phyloP scores from a whole-genome alignment of 2,329 filamentous ascomycete genomes.

The Pyrenophora seminiperda region DNA sequence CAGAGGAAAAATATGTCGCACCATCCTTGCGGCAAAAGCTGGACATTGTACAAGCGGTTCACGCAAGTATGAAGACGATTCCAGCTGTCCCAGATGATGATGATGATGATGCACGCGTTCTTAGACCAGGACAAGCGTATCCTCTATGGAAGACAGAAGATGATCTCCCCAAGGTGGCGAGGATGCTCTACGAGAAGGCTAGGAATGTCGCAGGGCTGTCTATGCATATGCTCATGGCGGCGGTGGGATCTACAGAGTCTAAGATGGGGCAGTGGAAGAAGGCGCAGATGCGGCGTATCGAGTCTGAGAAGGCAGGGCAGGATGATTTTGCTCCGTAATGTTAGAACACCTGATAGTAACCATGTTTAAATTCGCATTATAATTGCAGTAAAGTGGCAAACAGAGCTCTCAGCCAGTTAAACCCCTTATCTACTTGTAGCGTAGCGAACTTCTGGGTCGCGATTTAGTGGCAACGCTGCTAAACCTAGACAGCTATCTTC shows the following conservation, averaged over 20 bases:
- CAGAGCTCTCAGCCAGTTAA: too few relatives aligned
- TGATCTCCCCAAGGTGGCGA: conserved; percentile 54
- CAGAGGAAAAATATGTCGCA: conserved; percentile 24
- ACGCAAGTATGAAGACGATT: conserved; percentile 49
- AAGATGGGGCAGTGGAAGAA: conserved; percentile 35
- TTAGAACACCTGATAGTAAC: too few relatives aligned
- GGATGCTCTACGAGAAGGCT: conserved; percentile 57
- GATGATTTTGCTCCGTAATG: too few relatives aligned
- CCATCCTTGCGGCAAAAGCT: conserved; percentile 36
- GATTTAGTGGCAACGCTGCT: too few relatives aligned
- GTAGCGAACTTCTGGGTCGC: too few relatives aligned
- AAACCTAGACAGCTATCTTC: too few relatives aligned
- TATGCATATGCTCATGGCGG: conserved; percentile 56
- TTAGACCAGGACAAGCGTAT: conserved; percentile 58
- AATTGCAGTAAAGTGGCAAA: too few relatives aligned
- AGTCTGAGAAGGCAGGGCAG: too few relatives aligned
- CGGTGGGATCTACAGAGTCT: conserved; percentile 57
- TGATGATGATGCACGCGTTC: conserved; percentile 34
- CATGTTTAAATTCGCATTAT: too few relatives aligned
- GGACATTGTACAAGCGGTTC: conserved; percentile 51
- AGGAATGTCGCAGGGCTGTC: conserved; percentile 58
- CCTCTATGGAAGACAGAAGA: conserved; percentile 54
- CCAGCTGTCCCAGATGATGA: conserved; percentile 47
- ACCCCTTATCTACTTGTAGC: too few relatives aligned
- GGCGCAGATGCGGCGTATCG: conserved; percentile 10